phyloP scores from a whole-genome alignment of 179 eudicot species.

The Pouteria campechiana region DNA sequence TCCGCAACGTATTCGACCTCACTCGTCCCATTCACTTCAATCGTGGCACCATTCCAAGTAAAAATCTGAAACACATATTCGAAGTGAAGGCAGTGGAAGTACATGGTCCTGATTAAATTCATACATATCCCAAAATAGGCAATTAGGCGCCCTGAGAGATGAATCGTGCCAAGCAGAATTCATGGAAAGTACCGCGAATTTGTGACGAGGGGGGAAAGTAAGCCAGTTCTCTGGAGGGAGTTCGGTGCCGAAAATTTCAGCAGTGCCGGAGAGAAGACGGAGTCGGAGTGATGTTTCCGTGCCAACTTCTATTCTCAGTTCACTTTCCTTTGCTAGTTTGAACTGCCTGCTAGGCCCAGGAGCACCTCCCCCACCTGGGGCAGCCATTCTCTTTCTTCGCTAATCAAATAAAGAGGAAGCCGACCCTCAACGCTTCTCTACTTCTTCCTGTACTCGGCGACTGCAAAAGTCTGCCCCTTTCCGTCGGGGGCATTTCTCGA shows the following conservation, averaged over 20 bases:
- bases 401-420: too few relatives aligned
- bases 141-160: neutral
- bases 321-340: slow-evolving; percentile 79
- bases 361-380: slow-evolving; percentile 9
- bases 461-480: too few relatives aligned
- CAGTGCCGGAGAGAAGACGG: slow-evolving; percentile 57
- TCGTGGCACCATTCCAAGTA: slow-evolving; percentile 95
- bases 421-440: too few relatives aligned
- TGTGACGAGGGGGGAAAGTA: slow-evolving; percentile 74
- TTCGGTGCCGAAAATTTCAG: slow-evolving; percentile 91
- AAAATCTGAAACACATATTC: slow-evolving; percentile 45
- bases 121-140: neutral
- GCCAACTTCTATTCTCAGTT: slow-evolving; percentile 71
- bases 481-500: too few relatives aligned
- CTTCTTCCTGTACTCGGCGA: too few relatives aligned
- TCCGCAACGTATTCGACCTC: slow-evolving; percentile 92
- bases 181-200: slow-evolving; percentile 59
- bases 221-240: slow-evolving; percentile 86
- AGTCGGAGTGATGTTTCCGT: slow-evolving; percentile 60
- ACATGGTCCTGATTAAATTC: too few relatives aligned
- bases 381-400: too few relatives aligned
- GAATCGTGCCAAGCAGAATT: too few relatives aligned
- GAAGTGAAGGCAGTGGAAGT: neutral
- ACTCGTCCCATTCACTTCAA: slow-evolving; percentile 79
- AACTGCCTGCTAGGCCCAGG: slow-evolving; percentile 37